Base-by-base conservation (phyloP, 805 yeast genomes). In the Wickerhamiella vanderwaltii region DNA sequence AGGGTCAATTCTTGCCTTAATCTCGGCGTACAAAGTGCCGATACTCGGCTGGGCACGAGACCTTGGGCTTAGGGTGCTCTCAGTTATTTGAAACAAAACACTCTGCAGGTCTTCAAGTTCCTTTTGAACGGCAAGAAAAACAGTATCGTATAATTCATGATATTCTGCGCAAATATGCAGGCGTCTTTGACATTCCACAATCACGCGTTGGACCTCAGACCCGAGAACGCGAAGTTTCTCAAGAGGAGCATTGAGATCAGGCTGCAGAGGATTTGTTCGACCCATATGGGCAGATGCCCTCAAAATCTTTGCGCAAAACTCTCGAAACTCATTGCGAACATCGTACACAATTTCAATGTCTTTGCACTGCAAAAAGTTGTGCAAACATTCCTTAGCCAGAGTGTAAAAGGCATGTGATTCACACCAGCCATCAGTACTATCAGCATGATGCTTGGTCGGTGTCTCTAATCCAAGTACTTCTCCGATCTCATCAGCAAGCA, bases 71-170 rank as follows among this genome's bases (percentile, higher is more conserved):
- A 31, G 35, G 25, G 24, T 33, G 11, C 9, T 7, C 32, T 35
- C 37, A 11, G 29, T 30, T 16, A 41, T 31, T 25, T 18, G 34
- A 20, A 30, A 33, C 28, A 43, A 6, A 6, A 9, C 13, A 2
- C 26, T 18, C 16, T 24, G 30, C 35, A 37, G 17, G 29, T 24
- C 29, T 12, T 43, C 43, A 9, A 43, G 40, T 34, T 43, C 43
- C 19, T 13, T 23, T 18, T 29, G 23, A 15, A 43, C 32, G 5
- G 37, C 35, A 15, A 16, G n/a, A 16, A 38, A 23, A 6, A 30
- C 34, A 18, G 28, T 11, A 25, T 22, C 20, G 9, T 18, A 5
- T 19, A 43, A 40, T 25, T 39, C 43, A 20, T 35, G 31, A 16
- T 28, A 43, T 22, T 43, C 46, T n/a, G 20, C 16, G 9, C 43